Evolutionary conservation across 768 basidiomycete genomes (phyloP).

Genomic region (Termitomyces sp.): DNA sequence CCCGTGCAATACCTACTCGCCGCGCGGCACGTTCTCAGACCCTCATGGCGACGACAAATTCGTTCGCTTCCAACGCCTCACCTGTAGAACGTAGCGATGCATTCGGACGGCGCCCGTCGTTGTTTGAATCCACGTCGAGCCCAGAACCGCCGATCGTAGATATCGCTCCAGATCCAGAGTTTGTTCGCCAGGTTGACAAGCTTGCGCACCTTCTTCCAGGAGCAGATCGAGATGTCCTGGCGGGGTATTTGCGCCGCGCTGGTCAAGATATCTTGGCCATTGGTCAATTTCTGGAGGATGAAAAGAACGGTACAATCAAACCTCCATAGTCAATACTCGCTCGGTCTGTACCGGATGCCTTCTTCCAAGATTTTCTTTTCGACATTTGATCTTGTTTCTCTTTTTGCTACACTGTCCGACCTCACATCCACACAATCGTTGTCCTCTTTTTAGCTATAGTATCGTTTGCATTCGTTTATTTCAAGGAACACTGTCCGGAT

Average conservation of each 20-base stretch:
- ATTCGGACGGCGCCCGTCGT: constrained; percentile 32
- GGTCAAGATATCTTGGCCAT: constrained; percentile 85
- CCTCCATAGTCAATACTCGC: constrained; percentile 20
- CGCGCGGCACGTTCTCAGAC: constrained; percentile 67
- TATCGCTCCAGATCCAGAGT: constrained; percentile 43
- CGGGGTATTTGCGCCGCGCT: constrained; percentile 64
- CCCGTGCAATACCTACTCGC: constrained; percentile 54
- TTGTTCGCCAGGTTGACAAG: constrained; percentile 64
- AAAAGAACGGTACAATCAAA: constrained; percentile 61
- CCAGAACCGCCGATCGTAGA: constrained; percentile 25
- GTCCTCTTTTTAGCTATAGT: constrained; percentile 4
- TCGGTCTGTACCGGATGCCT: neutral
- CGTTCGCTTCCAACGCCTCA: constrained; percentile 21
- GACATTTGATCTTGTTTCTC: constrained; percentile 4
- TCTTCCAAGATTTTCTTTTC: neutral
- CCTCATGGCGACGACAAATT: constrained; percentile 35
- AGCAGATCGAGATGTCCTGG: constrained; percentile 61
- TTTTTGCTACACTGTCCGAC: neutral
- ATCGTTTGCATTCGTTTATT: neutral
- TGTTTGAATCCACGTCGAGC: constrained; percentile 25
- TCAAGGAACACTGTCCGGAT: neutral
- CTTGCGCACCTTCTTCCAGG: constrained; percentile 67
- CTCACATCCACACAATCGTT: neutral
- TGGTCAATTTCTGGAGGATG: constrained; percentile 80
- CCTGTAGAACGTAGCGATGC: constrained; percentile 20